A percentile compares a stretch with the other conserved stretches of the same genome.
These are phyloP conservation scores for Bryoglossum gracile DNA, from an alignment of 495 filamentous ascomycete species.

Conservation along the genomic window DNA sequence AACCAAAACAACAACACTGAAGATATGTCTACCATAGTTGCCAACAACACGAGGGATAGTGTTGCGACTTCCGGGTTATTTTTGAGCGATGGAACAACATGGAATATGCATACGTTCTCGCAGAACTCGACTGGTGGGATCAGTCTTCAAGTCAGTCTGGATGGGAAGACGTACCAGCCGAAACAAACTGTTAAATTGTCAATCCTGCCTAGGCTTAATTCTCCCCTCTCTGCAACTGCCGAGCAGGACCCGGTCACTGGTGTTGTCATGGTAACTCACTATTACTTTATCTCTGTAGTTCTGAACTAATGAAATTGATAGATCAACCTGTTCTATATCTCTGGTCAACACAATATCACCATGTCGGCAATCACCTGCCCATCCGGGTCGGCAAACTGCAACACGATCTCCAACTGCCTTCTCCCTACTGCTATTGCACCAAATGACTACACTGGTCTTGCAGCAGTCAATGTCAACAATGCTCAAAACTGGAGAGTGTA, in stretches of 20 bases:
- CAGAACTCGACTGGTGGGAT: slow-evolving; percentile 11
- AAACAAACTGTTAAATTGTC: neutral
- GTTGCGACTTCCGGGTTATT: slow-evolving; percentile 16
- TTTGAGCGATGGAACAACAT: slow-evolving; percentile 4
- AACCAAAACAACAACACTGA: neutral
- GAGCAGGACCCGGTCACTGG: slow-evolving; percentile 1
- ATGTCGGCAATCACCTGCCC: slow-evolving; percentile 13
- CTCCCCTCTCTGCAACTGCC: slow-evolving; percentile 10
- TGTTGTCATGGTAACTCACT: slow-evolving; percentile 2
- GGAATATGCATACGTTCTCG: slow-evolving; percentile 15
- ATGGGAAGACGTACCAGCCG: slow-evolving; percentile 4
- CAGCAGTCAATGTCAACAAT: slow-evolving; percentile 13
- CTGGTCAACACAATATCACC: slow-evolving; percentile 6
- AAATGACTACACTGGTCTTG: slow-evolving; percentile 6
- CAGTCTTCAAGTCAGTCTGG: slow-evolving; percentile 6
- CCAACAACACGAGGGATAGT: slow-evolving; percentile 7
- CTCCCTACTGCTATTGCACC: slow-evolving; percentile 1
- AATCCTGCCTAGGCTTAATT: slow-evolving; percentile 6
- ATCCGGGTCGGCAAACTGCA: neutral
- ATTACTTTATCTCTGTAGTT: neutral
- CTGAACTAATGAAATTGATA: neutral
- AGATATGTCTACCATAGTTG: neutral
- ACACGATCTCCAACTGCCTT: slow-evolving; percentile 2
- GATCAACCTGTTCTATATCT: slow-evolving; percentile 16
- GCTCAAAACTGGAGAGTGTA: slow-evolving; percentile 16